Evolutionary conservation across 306 rosid genomes (phyloP), one percentile per base, ranked within the genome.

Genomic region (Pyrus communis): DNA sequence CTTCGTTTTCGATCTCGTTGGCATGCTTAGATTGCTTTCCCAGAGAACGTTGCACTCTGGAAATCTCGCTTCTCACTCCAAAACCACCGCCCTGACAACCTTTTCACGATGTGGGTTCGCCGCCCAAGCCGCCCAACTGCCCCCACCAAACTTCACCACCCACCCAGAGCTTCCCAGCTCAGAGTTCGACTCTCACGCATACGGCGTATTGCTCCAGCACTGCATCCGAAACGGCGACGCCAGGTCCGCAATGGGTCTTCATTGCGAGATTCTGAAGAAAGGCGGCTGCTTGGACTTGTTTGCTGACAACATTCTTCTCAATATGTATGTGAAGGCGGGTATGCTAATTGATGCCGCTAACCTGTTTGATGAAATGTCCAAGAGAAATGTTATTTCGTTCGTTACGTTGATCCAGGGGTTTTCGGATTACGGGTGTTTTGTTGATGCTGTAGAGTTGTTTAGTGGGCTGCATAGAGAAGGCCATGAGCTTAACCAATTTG

Each of bases 341-440:
- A 45, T 65, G 13, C 43, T 82, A n/a, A 1, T 40, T 18, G 30
- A 64, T 52, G 87, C 91, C 2, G 4, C 28, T 52, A 87, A 42
- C 35, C 43, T 82, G 85, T 87, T 87, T 30, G 85, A 87, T 27
- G 88, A 84, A 80, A 82, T 87, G 82, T 80, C 85, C 0, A 67
- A 69, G 7, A 66, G 72, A 81, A 82, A 84, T 77, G 77, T 81
- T 2, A 78, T 87, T 46, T 84, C 90, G 3, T 87, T 87, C 78
- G 90, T 87, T 42, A 82, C 88, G 18, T 79, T 87, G 67, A 82
- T 87, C 69, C 86, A 84, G 22, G 88, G 85, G 4, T 76, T 70
- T 43, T 71, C 54, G 40, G 70, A 77, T 45, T 77, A 85, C 25
- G 68, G 59, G 21, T 69, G 46, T 45, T 84, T 80, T 23, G 1